These are phyloP conservation scores for Solanum microdontum DNA, from an alignment of 257 asterid genomes.

Conservation along the genomic window DNA sequence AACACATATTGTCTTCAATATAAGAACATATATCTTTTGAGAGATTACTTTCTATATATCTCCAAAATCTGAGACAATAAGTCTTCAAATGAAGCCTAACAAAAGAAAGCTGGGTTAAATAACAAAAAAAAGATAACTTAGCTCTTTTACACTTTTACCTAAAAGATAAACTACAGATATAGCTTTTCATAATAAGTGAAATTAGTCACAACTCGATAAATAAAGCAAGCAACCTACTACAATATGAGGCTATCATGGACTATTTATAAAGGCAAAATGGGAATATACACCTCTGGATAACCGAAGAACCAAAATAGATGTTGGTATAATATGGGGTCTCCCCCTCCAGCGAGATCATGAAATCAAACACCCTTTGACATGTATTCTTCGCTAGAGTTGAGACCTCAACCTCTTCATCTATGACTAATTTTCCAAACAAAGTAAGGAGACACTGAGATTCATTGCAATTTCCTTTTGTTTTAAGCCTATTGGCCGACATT, in stretches of 20 bases:
- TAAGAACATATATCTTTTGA: neutral
- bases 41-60: neutral
- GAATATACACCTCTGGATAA: neutral
- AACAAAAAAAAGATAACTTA: neutral
- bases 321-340: neutral
- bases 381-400: neutral
- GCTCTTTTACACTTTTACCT: neutral
- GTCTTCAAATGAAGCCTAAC: neutral
- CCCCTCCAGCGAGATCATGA: neutral
- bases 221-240: neutral
- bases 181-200: neutral
- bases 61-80: neutral
- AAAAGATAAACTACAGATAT: accelerated
- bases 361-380: neutral
- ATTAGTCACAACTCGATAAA: neutral
- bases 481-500: neutral
- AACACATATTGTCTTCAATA: neutral
- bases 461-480: neutral
- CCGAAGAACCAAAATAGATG: neutral
- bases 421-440: neutral
- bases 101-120: too few relatives aligned
- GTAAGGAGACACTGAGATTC: neutral
- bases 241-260: neutral
- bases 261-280: neutral
- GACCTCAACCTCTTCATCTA: neutral